Evolutionary conservation across 257 asterid genomes (phyloP), one percentile per base, ranked within the genome.

Genomic region (Fraxinus americana): DNA sequence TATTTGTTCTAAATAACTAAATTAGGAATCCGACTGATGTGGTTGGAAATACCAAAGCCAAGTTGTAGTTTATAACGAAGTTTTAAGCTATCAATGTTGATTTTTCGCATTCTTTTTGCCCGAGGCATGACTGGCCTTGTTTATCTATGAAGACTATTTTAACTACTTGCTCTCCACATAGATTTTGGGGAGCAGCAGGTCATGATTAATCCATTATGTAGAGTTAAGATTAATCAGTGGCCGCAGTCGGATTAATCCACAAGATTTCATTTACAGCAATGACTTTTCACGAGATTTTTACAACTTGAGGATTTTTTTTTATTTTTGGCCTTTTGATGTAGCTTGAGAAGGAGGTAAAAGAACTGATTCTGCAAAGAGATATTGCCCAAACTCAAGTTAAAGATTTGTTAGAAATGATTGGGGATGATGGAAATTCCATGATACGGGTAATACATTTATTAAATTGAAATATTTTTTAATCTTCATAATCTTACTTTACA

Each of bases 321-420:
- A 65, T 38, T 77, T 82, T 21, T 30, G 75, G 14, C 72, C 19
- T 72, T 27, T 70, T 32, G 23, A 79, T 86, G 80, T 79, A 93
- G 99, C 96, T 96, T 75, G 94, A 89, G 86, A 90, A 85, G 83
- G 93, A 91, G 86, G 48, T 89, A 61, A 91, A 87, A 72, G 97
- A 92, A 69, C 84, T 93, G 81, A 91, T 84, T 69, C 78, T 88
- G 87, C 97, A 93, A 87, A 79, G 97, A 77, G 97, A 96, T 74
- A 86, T 87, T 30, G 98, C 97, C 77, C 96, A 90, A 87, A 83
- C 97, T 32, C 96, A 90, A 88, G 89, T 91, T 57, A 90, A 81
- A 82, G 97, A 96, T 73, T 81, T 92, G 84, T 74, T 88, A 67
- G 85, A 88, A 63, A 75, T 91, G 83, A 76, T 91, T 14, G 92